Percentiles rank a stretch among this genome's conserved stretches.
These are phyloP conservation scores for Claviceps purpurea DNA, from an alignment of 2,329 filamentous ascomycete genomes.

Conservation along the genomic window DNA sequence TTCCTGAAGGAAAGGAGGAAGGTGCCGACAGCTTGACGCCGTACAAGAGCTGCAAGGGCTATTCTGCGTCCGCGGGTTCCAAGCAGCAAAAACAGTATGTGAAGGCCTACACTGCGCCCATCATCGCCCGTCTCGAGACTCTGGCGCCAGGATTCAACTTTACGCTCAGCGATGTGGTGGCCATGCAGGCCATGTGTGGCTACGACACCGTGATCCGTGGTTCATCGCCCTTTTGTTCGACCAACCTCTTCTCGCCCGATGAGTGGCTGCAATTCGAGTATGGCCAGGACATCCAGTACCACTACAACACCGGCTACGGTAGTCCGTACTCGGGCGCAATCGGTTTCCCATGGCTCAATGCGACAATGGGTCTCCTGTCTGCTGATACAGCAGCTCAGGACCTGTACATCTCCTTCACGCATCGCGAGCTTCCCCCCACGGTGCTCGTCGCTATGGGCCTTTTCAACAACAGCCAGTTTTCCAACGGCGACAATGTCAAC, in stretches of 20 bases:
- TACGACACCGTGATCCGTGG: conserved; percentile 53
- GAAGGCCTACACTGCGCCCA: conserved; percentile 44
- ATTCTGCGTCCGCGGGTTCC: conserved; percentile 42
- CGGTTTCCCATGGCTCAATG: conserved; percentile 54
- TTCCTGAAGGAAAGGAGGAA: conserved; percentile 42
- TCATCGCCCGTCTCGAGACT: conserved; percentile 41
- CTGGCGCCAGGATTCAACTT: conserved; percentile 47
- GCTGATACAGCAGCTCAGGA: conserved; percentile 32
- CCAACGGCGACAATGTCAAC: conserved; percentile 36
- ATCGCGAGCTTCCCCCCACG: conserved; percentile 54
- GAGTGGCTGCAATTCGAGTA: conserved; percentile 58
- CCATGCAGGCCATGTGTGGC: conserved; percentile 52
- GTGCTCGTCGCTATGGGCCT: conserved; percentile 54
- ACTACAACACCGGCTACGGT: conserved; percentile 54
- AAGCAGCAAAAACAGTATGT: conserved; percentile 37
- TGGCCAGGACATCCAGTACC: conserved; percentile 48
- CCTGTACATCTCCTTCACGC: conserved; percentile 55
- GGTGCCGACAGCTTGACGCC: conserved; percentile 50
- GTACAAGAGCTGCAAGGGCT: conserved; percentile 51
- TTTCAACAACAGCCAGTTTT: conserved; percentile 53
- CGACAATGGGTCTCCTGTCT: conserved; percentile 39
- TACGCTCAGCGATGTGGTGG: conserved; percentile 47
- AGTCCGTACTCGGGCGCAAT: conserved; percentile 41
- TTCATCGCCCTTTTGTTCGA: conserved; percentile 46
- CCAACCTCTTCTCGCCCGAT: conserved; percentile 43